A percentile compares a stretch with the other conserved stretches of the same genome.
Conservation (phyloP, 2,329 filamentous ascomycete species). For the Aschersonia sp. region DNA sequence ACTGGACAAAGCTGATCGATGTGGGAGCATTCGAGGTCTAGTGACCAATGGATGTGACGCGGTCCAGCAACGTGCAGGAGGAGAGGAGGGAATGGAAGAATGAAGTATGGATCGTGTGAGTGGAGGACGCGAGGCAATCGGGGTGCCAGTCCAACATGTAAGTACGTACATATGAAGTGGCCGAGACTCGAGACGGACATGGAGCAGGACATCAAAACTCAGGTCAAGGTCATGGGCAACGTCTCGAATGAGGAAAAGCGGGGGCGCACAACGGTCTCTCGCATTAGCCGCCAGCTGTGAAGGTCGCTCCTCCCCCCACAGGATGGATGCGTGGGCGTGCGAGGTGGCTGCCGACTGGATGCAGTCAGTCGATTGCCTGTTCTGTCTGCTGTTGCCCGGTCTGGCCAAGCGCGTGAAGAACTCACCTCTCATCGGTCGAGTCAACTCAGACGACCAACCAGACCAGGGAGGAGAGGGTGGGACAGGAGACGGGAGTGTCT, state of each 20-base stretch:
- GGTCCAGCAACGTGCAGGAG: conserved; percentile 1
- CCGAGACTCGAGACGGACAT: not conserved
- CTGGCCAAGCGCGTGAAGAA: not conserved
- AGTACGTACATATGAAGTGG: not conserved
- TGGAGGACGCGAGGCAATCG: not conserved
- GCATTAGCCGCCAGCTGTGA: conserved; percentile 1
- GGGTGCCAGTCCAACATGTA: not conserved
- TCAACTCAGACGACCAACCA: not conserved
- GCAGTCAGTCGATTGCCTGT: not conserved
- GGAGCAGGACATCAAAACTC: not conserved
- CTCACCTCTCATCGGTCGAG: not conserved
- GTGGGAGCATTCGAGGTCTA: conserved; percentile 1
- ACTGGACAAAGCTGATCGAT: conserved; percentile 2
- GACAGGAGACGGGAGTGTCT: not conserved
- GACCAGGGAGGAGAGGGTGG: not conserved
- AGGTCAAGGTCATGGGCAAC: not conserved
- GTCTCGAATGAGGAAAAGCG: conserved; percentile 1
- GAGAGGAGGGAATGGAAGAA: not conserved
- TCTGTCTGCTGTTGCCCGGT: not conserved
- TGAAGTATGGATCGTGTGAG: not conserved
- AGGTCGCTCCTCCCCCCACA: not conserved
- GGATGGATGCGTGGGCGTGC: not conserved
- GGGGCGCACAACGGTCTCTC: not conserved
- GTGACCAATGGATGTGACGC: conserved; percentile 1
- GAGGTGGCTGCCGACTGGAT: not conserved